Evolutionary conservation across 2,329 filamentous ascomycete species (phyloP), one percentile per base, ranked within the genome.

Genomic region (Cercospora zeina): DNA sequence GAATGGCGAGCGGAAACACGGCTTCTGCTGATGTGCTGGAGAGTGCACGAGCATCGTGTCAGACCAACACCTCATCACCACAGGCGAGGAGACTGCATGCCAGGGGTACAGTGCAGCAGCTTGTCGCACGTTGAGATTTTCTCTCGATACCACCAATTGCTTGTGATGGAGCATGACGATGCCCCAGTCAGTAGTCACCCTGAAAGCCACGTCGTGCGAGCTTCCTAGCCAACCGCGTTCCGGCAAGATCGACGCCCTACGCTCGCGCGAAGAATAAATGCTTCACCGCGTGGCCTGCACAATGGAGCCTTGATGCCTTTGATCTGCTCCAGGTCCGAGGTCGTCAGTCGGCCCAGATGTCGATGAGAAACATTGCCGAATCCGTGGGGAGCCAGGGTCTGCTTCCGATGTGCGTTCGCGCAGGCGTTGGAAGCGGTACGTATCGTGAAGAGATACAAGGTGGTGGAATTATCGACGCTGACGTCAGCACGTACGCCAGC

Each of bases 191-290:
- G 9, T 6, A 27, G 24, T 3, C 24, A 45, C 16, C 39, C 39
- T 45, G 39, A 16, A 45, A 45, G 39, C 39, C 39, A 45, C 39
- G 21, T 3, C 39, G 3, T 19, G 39, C 39, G 21, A 45, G 19
- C 39, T 45, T 16, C 16, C 3, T 16, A 16, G 16, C 39, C 39
- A 24, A 24, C 16, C 39, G 39, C 16, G 21, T 45, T 19, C 16
- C 39, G 39, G 39, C 39, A 45, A 45, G 39, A 45, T 45, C 39
- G 39, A 45, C 39, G 21, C 16, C n/a, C n/a, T n/a, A n/a, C n/a
- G n/a, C n/a, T n/a, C n/a, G n/a, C n/a, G 24, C 24, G 39, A 45
- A 5, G 39, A 16, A 45, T 16, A 19, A 45, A 16, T 19, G 19
- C 11, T 9, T 10, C 4, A 21, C 6, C 39, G 21, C 4, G 39